Percentiles rank a stretch among this genome's conserved stretches.
Conservation (phyloP, 2,329 filamentous ascomycete species). For the Aspergillus sp. region DNA sequence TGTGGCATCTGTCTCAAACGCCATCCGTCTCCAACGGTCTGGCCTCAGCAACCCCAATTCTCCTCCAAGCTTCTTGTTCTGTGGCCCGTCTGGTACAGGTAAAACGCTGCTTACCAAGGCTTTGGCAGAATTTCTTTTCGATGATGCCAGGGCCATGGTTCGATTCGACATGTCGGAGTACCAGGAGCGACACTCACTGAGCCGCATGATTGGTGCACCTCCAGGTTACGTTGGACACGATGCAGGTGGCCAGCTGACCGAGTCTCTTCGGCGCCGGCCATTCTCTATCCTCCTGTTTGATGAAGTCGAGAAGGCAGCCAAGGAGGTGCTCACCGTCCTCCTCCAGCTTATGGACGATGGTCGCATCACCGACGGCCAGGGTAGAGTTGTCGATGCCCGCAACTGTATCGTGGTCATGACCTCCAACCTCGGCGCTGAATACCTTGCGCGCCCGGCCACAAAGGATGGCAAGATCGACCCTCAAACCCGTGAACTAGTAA, state of each 20-base stretch:
- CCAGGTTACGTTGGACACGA: constrained; percentile 98
- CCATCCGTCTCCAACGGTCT: constrained; percentile 91
- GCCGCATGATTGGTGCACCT: constrained; percentile 95
- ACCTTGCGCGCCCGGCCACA: constrained; percentile 74
- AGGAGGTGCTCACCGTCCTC: constrained; percentile 93
- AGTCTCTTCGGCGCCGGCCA: constrained; percentile 86
- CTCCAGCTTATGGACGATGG: constrained; percentile 99
- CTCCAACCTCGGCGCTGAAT: constrained; percentile 93
- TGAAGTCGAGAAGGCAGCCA: constrained; percentile 97
- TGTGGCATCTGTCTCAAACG: constrained; percentile 88
- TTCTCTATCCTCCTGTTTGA: constrained; percentile 98
- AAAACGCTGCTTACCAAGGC: constrained; percentile 98
- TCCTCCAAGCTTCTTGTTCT: constrained; percentile 97
- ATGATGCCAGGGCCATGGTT: constrained; percentile 96
- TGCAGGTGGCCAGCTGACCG: constrained; percentile 90
- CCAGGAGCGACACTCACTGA: constrained; percentile 92
- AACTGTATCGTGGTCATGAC: constrained; percentile 99
- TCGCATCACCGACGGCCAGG: constrained; percentile 96
- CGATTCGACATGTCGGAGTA: constrained; percentile 99
- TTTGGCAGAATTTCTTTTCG: constrained; percentile 95
- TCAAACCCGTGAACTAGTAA: constrained; percentile 83
- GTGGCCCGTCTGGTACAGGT: constrained; percentile 95
- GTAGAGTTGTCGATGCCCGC: constrained; percentile 87
- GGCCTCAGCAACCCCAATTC: constrained; percentile 95
- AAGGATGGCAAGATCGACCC: constrained; percentile 83